Evolutionary conservation across 345 rosid genomes (phyloP).

Genomic region (Euphorbia peplus): DNA sequence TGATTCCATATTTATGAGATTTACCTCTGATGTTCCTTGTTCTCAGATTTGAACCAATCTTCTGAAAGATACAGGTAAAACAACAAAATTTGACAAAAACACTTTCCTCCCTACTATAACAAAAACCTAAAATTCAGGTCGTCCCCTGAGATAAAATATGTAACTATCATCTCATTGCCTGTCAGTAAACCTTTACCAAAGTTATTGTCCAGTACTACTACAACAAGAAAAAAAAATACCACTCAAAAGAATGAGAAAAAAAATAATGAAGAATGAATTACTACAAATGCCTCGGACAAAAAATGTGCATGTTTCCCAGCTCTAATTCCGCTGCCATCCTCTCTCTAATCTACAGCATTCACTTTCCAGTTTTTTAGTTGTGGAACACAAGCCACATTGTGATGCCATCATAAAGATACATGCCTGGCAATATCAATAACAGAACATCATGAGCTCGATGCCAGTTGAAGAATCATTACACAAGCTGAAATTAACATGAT

Average conservation of each 20-base stretch:
- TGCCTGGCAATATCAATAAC: conserved; percentile 12
- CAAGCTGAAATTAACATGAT: not conserved
- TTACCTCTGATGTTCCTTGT: not conserved
- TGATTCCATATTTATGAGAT: not conserved
- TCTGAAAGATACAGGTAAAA: not conserved
- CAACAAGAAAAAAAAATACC: not conserved
- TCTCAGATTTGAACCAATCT: not conserved
- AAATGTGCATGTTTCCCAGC: conserved; percentile 25
- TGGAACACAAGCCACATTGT: conserved; percentile 10
- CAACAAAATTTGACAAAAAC: not conserved
- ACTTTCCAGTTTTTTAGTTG: conserved; percentile 6
- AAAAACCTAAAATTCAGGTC: not conserved
- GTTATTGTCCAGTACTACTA: not conserved
- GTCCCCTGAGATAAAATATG: not conserved
- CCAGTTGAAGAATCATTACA: not conserved
- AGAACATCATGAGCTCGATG: not conserved
- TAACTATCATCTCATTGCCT: conserved; percentile 16
- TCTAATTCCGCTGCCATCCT: conserved; percentile 25
- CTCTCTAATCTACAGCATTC: conserved; percentile 39
- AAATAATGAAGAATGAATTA: conserved; percentile 51
- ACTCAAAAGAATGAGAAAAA: conserved; percentile 18
- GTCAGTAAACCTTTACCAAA: conserved; percentile 5
- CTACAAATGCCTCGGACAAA: conserved; percentile 36
- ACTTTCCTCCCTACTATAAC: not conserved
- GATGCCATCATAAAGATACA: conserved; percentile 17